Evolutionary conservation across 345 rosid species (phyloP).

Genomic region (Eucalyptus polybractea): DNA sequence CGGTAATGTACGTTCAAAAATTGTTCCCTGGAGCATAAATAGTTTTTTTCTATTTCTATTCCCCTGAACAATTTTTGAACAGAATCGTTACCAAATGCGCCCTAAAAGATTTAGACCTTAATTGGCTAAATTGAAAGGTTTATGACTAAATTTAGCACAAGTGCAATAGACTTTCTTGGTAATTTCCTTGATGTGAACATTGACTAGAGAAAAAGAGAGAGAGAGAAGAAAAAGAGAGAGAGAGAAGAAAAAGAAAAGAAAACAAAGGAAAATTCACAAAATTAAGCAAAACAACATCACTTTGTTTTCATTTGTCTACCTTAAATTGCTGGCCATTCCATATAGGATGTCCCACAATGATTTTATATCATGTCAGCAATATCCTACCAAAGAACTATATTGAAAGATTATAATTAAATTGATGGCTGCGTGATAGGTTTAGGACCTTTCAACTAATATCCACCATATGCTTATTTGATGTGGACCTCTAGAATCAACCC

Average conservation of each 20-base stretch:
- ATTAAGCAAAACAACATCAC: background rate
- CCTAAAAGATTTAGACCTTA: too few relatives aligned
- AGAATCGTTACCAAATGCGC: too few relatives aligned
- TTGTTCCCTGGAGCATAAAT: too few relatives aligned
- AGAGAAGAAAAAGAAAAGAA: background rate
- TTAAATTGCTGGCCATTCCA: background rate
- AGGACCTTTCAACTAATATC: background rate
- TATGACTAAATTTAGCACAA: too few relatives aligned
- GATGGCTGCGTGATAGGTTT: background rate
- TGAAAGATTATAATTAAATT: background rate
- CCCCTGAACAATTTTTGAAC: too few relatives aligned
- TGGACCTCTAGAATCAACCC: background rate
- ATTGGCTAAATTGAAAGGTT: too few relatives aligned
- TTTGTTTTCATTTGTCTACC: background rate
- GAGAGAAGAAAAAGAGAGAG: too few relatives aligned
- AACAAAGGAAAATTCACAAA: background rate
- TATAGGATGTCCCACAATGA: accelerated
- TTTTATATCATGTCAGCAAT: background rate
- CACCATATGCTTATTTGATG: background rate
- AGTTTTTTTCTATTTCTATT: too few relatives aligned
- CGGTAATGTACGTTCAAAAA: too few relatives aligned
- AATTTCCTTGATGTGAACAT: background rate
- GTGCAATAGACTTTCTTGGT: too few relatives aligned
- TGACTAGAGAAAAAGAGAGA: background rate
- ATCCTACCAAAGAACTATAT: accelerated